These are phyloP conservation scores for Monascus ruber DNA, from an alignment of 2,329 filamentous ascomycete species.

Conservation along the genomic window DNA sequence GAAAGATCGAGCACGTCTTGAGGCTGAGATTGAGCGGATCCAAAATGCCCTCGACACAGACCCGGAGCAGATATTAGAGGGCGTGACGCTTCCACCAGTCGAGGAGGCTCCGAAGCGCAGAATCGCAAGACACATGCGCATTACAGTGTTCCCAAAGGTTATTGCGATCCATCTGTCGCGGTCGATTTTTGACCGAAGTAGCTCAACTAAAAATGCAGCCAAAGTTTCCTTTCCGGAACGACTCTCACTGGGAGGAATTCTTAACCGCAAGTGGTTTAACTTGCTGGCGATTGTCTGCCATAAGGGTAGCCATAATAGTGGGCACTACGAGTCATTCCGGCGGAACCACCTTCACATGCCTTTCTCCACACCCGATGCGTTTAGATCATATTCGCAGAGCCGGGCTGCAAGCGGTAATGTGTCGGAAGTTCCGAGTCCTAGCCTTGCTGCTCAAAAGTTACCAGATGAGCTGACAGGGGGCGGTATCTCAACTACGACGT, in stretches of 20 bases:
- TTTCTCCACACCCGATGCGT: conserved; percentile 70
- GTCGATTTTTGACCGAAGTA: conserved; percentile 74
- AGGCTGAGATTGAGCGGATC: conserved; percentile 53
- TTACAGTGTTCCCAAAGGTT: conserved; percentile 78
- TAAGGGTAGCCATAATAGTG: conserved; percentile 89
- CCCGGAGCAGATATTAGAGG: conserved; percentile 65
- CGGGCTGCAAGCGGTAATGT: conserved; percentile 42
- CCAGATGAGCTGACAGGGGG: conserved; percentile 19
- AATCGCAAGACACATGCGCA: conserved; percentile 78
- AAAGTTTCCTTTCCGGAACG: conserved; percentile 87
- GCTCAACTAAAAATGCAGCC: conserved; percentile 84
- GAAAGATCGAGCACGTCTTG: conserved; percentile 40
- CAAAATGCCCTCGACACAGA: conserved; percentile 62
- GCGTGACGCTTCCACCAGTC: conserved; percentile 61
- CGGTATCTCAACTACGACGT: conserved; percentile 18
- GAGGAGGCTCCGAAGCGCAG: conserved; percentile 65
- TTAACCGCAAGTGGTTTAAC: conserved; percentile 69
- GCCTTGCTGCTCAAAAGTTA: conserved; percentile 27
- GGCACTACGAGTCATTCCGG: conserved; percentile 93
- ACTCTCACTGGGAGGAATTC: conserved; percentile 68
- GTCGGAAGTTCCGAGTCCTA: conserved; percentile 39
- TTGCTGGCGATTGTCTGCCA: conserved; percentile 83
- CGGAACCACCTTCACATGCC: conserved; percentile 70
- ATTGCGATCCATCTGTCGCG: conserved; percentile 85
- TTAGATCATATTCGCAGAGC: conserved; percentile 63